Conservation (phyloP, 192 early-diverging fungal species). For the Funneliformis mosseae region DNA sequence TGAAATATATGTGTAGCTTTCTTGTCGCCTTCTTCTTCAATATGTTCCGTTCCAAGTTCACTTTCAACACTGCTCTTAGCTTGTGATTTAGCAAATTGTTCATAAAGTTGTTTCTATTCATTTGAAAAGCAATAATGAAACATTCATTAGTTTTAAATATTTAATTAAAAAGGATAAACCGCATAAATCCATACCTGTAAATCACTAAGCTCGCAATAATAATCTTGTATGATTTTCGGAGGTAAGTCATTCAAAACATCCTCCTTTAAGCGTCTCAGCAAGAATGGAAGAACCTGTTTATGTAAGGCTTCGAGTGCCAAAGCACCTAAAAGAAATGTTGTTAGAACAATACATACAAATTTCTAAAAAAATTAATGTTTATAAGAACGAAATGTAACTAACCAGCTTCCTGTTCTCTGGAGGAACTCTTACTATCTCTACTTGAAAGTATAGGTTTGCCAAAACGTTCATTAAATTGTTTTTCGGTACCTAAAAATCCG, state of each 20-base stretch:
- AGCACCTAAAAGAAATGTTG: conserved; percentile 53
- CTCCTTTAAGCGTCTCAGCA: conserved; percentile 95
- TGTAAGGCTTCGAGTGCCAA: conserved; percentile 92
- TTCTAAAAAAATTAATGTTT: neutral
- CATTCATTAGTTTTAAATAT: neutral
- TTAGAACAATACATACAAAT: neutral
- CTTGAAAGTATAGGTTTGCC: conserved; percentile 90
- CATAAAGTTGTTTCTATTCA: conserved; percentile 77
- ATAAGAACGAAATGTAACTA: conserved; percentile 7
- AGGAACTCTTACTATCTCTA: conserved; percentile 83
- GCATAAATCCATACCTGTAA: conserved; percentile 59
- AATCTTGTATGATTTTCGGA: conserved; percentile 99
- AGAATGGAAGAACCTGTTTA: conserved; percentile 94
- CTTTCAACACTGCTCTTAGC: conserved; percentile 52
- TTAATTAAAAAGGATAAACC: neutral
- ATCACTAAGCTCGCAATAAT: conserved; percentile 94
- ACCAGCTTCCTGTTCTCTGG: conserved; percentile 65
- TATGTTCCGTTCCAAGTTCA: conserved; percentile 46
- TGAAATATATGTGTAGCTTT: conserved; percentile 91
- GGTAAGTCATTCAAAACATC: conserved; percentile 96
- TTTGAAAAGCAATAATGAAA: neutral
- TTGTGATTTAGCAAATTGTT: conserved; percentile 85
- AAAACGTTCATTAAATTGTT: conserved; percentile 93
- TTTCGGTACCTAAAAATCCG: conserved; percentile 93
- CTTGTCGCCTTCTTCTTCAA: conserved; percentile 40